phyloP scores from a whole-genome alignment of 2,329 filamentous ascomycete genomes.

The Colletotrichum echinochloae region DNA sequence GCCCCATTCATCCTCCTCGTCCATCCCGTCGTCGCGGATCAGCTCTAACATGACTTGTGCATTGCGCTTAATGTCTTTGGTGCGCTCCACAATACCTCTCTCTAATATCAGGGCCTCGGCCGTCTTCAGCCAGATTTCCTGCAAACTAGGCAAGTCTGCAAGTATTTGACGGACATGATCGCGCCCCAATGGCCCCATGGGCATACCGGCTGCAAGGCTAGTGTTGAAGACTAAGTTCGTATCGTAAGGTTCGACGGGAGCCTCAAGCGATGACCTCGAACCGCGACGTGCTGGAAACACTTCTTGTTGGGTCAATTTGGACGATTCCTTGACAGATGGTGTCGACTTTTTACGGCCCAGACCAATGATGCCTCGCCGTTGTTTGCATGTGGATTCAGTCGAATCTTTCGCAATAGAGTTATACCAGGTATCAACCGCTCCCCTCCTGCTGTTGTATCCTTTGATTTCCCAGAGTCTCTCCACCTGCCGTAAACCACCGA shows the following conservation, averaged over 20 bases:
- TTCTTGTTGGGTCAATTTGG: constrained; percentile 39
- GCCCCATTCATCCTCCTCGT: constrained; percentile 72
- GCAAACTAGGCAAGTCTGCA: constrained; percentile 67
- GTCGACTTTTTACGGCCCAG: constrained; percentile 70
- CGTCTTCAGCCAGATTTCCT: constrained; percentile 72
- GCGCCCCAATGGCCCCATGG: constrained; percentile 66
- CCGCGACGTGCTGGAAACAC: constrained; percentile 25
- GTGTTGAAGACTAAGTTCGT: constrained; percentile 63
- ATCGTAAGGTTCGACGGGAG: constrained; percentile 12
- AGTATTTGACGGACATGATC: constrained; percentile 65
- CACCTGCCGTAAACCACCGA: constrained; percentile 72
- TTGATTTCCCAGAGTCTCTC: constrained; percentile 75
- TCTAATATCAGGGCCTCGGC: constrained; percentile 73
- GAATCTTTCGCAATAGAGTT: constrained; percentile 61
- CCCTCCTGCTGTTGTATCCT: constrained; percentile 71
- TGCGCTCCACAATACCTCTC: constrained; percentile 67
- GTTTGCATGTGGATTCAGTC: constrained; percentile 58
- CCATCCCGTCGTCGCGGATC: constrained; percentile 71
- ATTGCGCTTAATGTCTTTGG: constrained; percentile 73
- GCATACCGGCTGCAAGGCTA: constrained; percentile 70
- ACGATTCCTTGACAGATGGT: constrained; percentile 50
- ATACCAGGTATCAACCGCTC: constrained; percentile 72
- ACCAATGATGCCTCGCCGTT: constrained; percentile 63
- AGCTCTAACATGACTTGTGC: constrained; percentile 72
- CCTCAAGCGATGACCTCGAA: constrained; percentile 23